A percentile compares a stretch with the other conserved stretches of the same genome.
Evolutionary conservation across 2,329 filamentous ascomycete genomes (phyloP).

Genomic region (Fusarium sp.): DNA sequence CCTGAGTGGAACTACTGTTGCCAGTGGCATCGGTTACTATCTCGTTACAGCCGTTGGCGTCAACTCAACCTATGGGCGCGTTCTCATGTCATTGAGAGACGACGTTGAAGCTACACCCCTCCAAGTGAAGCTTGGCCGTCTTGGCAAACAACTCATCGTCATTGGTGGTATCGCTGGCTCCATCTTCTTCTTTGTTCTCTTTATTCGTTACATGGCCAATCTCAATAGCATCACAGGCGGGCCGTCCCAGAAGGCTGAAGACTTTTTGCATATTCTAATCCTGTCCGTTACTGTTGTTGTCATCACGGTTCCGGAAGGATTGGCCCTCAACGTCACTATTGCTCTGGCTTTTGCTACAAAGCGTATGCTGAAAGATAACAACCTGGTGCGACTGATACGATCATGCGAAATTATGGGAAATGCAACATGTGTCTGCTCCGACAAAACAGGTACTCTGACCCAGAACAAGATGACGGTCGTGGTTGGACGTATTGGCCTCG

Average conservation of each 20-base stretch:
- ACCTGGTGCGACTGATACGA: constrained; percentile 67
- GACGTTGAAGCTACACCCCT: constrained; percentile 81
- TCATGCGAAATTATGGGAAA: constrained; percentile 74
- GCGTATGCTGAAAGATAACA: constrained; percentile 71
- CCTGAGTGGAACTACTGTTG: constrained; percentile 80
- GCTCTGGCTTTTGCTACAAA: constrained; percentile 72
- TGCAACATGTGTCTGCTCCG: constrained; percentile 71
- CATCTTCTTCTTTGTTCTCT: constrained; percentile 56
- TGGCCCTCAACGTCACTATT: constrained; percentile 70
- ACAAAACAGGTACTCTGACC: constrained; percentile 74
- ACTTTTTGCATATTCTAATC: constrained; percentile 68
- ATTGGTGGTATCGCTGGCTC: constrained; percentile 55
- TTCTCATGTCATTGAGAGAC: constrained; percentile 80
- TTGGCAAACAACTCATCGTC: constrained; percentile 77
- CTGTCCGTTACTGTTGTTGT: constrained; percentile 69
- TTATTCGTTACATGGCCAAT: constrained; percentile 54
- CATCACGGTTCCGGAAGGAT: constrained; percentile 69
- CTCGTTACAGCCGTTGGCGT: constrained; percentile 79
- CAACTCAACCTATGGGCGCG: constrained; percentile 80
- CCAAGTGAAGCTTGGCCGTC: constrained; percentile 79
- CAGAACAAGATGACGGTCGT: constrained; percentile 73
- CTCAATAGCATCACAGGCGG: constrained; percentile 52
- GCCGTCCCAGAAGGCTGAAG: constrained; percentile 63
- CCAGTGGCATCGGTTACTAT: constrained; percentile 79
- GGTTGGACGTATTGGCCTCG: constrained; percentile 63